Evolutionary conservation across 2,329 filamentous ascomycete species (phyloP), one percentile per base, ranked within the genome.

Genomic region (Tetracladium maxilliforme): DNA sequence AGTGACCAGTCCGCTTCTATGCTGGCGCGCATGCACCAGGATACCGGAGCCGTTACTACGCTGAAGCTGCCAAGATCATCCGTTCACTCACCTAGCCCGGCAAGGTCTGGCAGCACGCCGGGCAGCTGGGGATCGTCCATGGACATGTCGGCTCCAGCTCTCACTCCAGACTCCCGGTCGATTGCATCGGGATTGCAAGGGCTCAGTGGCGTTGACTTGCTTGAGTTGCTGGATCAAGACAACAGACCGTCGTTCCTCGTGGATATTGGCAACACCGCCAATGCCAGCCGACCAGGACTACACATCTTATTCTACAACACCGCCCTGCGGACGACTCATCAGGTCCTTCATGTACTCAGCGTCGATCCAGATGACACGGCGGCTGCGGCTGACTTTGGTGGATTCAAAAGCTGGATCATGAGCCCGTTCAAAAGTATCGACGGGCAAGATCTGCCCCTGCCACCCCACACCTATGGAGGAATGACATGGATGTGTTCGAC

Each of bases 211-310:
- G 58, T 84, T 25, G 73, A 76, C 14, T 61, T 82, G 7, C 50
- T 75, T 12, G 81, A 87, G 44, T 52, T 87, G 19, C 48, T 90
- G 20, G 79, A 87, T 41, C 67, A 78, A 35, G 81, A 90, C 43
- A 68, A 76, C 24, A 59, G 81, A 23, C 81, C 79, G 4, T 80
- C 76, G 0, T 82, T 87, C 38, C 63, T 87, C 21, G 57, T 87
- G 17, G 79, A 87, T 39, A 49, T 80, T 25, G 55, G 57, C 6
- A 68, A 75, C 38, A 46, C 57, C 2, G 45, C 51, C n/a, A 74
- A 72, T 36, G 59, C 56, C 23, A 52, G 50, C 13, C 52, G 61
- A 2, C 60, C 61, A 0, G 56, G 57, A 3, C 47, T 86, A 19
- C 59, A 65, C 16, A 59, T 81, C 6, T 37, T 81, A 0, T 86